phyloP scores from a whole-genome alignment of 2,329 filamentous ascomycete species.

The Botrytis elliptica region DNA sequence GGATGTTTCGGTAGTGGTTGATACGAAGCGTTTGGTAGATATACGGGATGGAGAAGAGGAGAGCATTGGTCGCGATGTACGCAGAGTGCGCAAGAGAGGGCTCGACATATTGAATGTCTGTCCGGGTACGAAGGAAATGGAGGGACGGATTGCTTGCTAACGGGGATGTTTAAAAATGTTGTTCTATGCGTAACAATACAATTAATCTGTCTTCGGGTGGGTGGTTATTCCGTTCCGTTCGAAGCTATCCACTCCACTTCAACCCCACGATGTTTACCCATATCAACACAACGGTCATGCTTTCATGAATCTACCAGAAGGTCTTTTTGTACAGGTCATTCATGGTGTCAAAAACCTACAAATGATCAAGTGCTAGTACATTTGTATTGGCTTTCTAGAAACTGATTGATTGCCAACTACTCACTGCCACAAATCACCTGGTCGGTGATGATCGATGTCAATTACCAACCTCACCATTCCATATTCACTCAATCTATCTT shows the following conservation, averaged over 20 bases:
- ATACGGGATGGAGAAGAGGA: conserved; percentile 11
- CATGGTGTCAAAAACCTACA: no score
- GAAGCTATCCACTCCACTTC: background rate
- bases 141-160: background rate
- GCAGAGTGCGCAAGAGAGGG: conserved; percentile 17
- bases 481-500: background rate
- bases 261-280: background rate
- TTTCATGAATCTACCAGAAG: background rate
- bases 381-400: background rate
- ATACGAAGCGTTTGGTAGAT: conserved; percentile 26
- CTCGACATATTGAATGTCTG: conserved; percentile 18
- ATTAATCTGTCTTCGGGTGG: background rate
- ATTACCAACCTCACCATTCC: background rate
- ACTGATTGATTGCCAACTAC: background rate
- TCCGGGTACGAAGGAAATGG: background rate
- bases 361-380: background rate
- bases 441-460: background rate
- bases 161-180: background rate
- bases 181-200: background rate
- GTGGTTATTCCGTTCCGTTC: background rate
- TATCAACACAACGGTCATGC: background rate
- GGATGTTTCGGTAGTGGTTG: conserved; percentile 32
- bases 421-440: background rate
- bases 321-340: background rate
- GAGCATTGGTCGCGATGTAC: conserved; percentile 2